Conservation (phyloP, 129 eudicot species). For the Gnaphalium uliginosum region DNA sequence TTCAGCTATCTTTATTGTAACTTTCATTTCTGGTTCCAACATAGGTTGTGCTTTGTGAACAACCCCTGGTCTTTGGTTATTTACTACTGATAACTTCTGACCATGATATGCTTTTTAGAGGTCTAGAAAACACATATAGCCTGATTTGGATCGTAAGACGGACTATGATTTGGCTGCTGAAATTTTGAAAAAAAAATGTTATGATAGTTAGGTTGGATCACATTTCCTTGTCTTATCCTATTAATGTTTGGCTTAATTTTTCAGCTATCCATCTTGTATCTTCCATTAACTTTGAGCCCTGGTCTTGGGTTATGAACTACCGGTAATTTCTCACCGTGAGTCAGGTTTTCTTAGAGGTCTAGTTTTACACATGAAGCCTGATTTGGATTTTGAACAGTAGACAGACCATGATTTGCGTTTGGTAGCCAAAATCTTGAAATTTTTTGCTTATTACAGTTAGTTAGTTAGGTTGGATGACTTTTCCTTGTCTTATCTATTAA, state of each 20-base stretch:
- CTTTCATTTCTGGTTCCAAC: constrained; percentile 5
- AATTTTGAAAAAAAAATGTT: constrained; percentile 5
- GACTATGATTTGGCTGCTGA: neutral
- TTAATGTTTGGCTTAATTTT: constrained; percentile 6
- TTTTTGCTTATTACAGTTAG: constrained; percentile 4
- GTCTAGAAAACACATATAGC: neutral
- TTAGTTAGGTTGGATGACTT: constrained; percentile 10
- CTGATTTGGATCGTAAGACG: neutral
- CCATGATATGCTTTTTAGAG: neutral
- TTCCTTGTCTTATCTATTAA: neutral
- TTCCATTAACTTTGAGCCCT: neutral
- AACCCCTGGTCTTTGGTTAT: neutral
- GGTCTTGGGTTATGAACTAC: constrained; percentile 10
- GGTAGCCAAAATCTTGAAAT: neutral
- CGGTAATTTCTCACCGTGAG: neutral
- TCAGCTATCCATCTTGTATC: too few species aligned
- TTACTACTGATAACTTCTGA: neutral
- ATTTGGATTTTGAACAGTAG: neutral
- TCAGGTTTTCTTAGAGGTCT: neutral
- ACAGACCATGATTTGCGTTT: neutral
- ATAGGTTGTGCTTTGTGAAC: neutral
- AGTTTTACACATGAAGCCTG: neutral
- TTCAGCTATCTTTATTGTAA: constrained; percentile 13
- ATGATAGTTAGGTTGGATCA: constrained; percentile 13
- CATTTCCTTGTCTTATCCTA: constrained; percentile 4